Evolutionary conservation across 306 rosid genomes (phyloP).

Genomic region (Vigna radiata): DNA sequence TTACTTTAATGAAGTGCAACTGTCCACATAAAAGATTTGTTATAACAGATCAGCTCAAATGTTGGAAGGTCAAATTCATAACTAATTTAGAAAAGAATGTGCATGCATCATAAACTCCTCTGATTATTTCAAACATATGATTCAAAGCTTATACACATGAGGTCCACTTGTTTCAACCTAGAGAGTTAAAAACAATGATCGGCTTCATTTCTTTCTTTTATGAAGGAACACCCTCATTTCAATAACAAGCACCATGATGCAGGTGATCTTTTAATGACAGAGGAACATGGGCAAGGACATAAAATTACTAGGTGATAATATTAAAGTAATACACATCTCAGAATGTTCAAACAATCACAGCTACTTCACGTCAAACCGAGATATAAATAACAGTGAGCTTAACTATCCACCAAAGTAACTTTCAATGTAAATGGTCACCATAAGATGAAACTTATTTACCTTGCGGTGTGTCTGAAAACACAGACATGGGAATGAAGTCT

Average conservation of each 20-base stretch:
- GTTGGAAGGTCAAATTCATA: background rate
- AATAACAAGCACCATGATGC: background rate
- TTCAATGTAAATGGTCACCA: slow-evolving; percentile 1
- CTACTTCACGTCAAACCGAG: slow-evolving; percentile 7
- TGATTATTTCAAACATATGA: background rate
- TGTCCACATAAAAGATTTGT: background rate
- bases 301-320: background rate
- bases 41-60: slow-evolving; percentile 1
- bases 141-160: background rate
- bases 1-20: background rate
- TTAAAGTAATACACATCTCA: slow-evolving; percentile 5
- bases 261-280: background rate
- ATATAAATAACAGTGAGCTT: slow-evolving; percentile 6
- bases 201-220: background rate
- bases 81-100: background rate
- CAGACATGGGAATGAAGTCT: slow-evolving; percentile 77
- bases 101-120: background rate
- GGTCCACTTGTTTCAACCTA: slow-evolving; percentile 25
- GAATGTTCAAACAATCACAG: slow-evolving; percentile 11
- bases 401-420: slow-evolving; percentile 2
- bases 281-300: background rate
- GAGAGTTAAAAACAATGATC: background rate
- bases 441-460: slow-evolving; percentile 51
- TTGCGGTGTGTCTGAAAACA: slow-evolving; percentile 79
- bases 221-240: slow-evolving; percentile 19